Base-by-base conservation (phyloP, 768 basidiomycete genomes). In the Porphyrellus cyaneotinctus region DNA sequence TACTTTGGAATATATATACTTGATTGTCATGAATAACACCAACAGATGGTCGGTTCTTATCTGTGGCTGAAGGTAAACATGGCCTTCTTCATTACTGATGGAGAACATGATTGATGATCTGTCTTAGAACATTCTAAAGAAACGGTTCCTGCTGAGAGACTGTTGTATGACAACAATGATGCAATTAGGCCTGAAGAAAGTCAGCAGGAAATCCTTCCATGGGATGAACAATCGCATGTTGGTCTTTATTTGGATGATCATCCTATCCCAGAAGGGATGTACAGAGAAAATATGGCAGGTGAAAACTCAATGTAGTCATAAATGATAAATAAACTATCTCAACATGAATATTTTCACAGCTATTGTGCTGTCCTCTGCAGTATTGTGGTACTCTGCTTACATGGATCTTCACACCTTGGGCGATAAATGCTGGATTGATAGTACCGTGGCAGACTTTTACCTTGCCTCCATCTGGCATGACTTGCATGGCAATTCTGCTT, bases 371-470 rank as follows among this genome's bases (percentile, higher is more conserved):
- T 56, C 51, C 0, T 43, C 51, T 38, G 51, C 30, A 0, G 18
- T 37, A 8, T 23, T 55, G 8, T 55, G 54, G 54, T 17, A 52
- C 20, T 13, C 23, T 26, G 49, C 54, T 37, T 56, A 56, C 7
- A n/a, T 8, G 6, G 50, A 43, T 2, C 51, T 56, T 2, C 3
- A 18, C 4, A 26, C 45, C 0, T 37, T 56, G 2, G 23, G 6
- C 0, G 13, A 56, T 9, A 32, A 15, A 17, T 2, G 6, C 9
- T 56, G 51, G 51, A 33, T 56, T 5, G 41, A 56, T 0, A 56
- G 51, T 20, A 22, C 30, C 1, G 14, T 53, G 3, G n/a, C 20
- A 13, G 43, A 56, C 31, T 56, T 56, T 4, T 39, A 53, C 14
- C 52, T 56, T 1, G 5, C 52, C 1, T 39, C 36, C 4, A n/a